Evolutionary conservation across 768 basidiomycete genomes (phyloP), one percentile per base, ranked within the genome.

Genomic region (Serendipita sp.): DNA sequence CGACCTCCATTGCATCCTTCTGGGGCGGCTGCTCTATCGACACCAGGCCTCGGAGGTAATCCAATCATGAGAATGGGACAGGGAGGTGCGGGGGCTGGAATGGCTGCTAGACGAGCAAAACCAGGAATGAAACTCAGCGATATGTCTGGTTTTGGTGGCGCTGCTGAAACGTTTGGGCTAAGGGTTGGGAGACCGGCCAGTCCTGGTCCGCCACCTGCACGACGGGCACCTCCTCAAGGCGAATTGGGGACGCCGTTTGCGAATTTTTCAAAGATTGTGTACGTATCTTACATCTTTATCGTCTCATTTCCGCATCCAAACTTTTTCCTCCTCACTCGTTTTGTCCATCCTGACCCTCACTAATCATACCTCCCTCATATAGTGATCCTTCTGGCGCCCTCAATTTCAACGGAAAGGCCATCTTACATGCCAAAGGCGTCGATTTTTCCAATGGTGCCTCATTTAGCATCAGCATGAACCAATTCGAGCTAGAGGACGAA

Each of bases 311-410:
- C 18, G 53, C 44, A 45, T 45, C 62, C 16, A 37, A 4, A 18
- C 30, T 16, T 41, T 66, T 30, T 66, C 64, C 11, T 13, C 63
- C 60, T 66, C 28, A 64, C 67, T 47, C 65, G 63, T 63, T 64
- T 66, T 45, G 63, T 44, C 38, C 38, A 13, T 41, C 38, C 13
- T 41, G 7, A 13, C 38, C 7, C 38, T 41, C 37, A 63, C 46
- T 58, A 53, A 53, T 44, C 3, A 32, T 67, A 62, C 46, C 53
- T 28, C 13, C 46, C 5, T 56, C 63, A n/a, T 67, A 2, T 70
- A 96, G 93, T 67, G 95, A 99, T 77, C 92, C 94, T 0, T 93
- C 91, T 1, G 96, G 96, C n/a, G 85, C 86, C 0, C 86, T 99
- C 69, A 92, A 91, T 71, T 99, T 98, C 71, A 82, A 81, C 28